Base-by-base conservation (phyloP, 2,329 filamentous ascomycete species). In the Neopestalotiopsis clavispora region DNA sequence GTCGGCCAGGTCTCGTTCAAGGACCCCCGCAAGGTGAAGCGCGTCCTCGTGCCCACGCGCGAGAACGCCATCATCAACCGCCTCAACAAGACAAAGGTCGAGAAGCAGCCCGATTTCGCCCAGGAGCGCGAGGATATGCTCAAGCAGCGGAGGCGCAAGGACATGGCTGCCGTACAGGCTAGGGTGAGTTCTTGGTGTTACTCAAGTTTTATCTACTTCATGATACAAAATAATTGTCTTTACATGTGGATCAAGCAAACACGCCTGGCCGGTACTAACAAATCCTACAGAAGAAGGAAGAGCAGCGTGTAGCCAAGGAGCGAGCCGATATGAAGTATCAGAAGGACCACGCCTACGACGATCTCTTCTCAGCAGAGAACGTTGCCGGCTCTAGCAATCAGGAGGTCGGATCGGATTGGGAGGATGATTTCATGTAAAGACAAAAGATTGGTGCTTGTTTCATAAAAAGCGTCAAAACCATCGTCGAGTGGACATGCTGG, bases 311-410 rank as follows among this genome's bases (percentile, higher is more conserved):
- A 61, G 88, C 90, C 64, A 91, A 94, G 80, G 94, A 98, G 83
- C 88, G 94, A 72, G 92, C 94, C 80, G 92, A 97, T 81, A 89
- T 95, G 82, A 97, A 97, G 80, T 97, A 91, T 87, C 94, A 97
- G 81, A 96, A 96, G 82, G 94, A 97, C n/a, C 95, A 99, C 82
- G 95, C 95, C 1, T 99, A 99, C 80, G 96, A 98, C 78, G 94
- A 97, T 61, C 81, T 98, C 67, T 94, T 97, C 80, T 90, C 88
- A 4, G 94, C 97, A 67, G 93, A 97, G 69, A 92, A 92, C 75
- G 86, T 97, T 83, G 90, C 90, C 58, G 83, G 80, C 28, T 90
- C 90, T 67, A 97, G 91, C 83, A 99, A 99, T 80, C 93, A 98
- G 81, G 90, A 97, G 76, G 89, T 94, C 14, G 86, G 87, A 71